Evolutionary conservation across 2,329 filamentous ascomycete species (phyloP).

Genomic region (Niveomyces coronatus): DNA sequence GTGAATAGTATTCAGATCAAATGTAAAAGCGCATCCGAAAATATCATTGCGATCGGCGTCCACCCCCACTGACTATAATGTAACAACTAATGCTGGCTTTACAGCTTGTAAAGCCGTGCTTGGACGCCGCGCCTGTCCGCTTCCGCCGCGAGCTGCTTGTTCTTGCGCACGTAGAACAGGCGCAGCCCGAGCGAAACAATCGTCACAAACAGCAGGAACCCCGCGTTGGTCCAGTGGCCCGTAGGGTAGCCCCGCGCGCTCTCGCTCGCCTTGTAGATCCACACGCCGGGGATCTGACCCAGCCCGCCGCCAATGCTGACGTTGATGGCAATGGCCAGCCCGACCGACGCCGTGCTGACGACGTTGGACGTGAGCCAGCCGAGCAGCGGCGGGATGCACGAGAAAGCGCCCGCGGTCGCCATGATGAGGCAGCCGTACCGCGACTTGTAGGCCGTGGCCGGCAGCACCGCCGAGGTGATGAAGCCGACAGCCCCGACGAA

Average conservation of each 20-base stretch:
- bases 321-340: constrained; percentile 61
- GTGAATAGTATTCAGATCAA: too few relatives aligned
- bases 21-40: too few relatives aligned
- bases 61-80: too few relatives aligned
- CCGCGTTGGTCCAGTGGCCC: constrained; percentile 59
- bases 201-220: constrained; percentile 46
- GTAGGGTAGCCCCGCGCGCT: constrained; percentile 53
- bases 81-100: too few relatives aligned
- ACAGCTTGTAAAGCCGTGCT: constrained; percentile 32
- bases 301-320: constrained; percentile 55
- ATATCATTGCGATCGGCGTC: too few relatives aligned
- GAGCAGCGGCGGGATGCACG: constrained; percentile 57
- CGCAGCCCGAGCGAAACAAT: constrained; percentile 43
- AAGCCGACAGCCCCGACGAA: constrained; percentile 38
- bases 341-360: constrained; percentile 52
- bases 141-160: constrained; percentile 24
- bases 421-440: constrained; percentile 65
- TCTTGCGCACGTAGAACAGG: constrained; percentile 43
- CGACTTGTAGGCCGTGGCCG: constrained; percentile 43
- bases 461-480: constrained; percentile 52
- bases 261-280: constrained; percentile 61
- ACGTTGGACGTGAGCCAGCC: constrained; percentile 64
- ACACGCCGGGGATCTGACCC: constrained; percentile 62
- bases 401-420: constrained; percentile 55
- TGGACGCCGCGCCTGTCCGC: constrained; percentile 21